Evolutionary conservation across 1,284 basidiomycete genomes (phyloP).

Genomic region (Microbotryum silenes-acaulis): DNA sequence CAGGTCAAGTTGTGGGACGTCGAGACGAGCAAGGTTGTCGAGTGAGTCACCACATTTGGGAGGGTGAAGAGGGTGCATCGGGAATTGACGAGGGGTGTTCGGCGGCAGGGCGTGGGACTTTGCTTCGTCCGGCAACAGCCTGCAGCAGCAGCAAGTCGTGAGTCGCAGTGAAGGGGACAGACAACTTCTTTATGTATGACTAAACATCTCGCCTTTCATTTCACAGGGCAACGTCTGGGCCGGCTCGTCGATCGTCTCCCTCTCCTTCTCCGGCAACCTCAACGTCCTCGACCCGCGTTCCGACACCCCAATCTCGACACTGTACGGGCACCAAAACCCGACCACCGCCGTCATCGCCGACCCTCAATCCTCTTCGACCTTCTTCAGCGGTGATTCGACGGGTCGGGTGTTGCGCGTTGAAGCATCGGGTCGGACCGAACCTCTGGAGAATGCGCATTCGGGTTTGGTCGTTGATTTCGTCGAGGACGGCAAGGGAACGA

Average conservation of each 20-base stretch:
- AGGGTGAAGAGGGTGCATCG: constrained; percentile 49
- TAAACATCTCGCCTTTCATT: neutral
- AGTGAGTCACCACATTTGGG: constrained; percentile 35
- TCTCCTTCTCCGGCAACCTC: constrained; percentile 75
- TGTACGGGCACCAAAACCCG: constrained; percentile 58
- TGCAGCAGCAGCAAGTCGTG: constrained; percentile 22
- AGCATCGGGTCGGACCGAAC: constrained; percentile 27
- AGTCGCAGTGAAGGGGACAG: neutral
- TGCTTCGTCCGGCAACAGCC: constrained; percentile 10
- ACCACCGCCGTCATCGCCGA: constrained; percentile 52
- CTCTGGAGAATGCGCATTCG: constrained; percentile 60
- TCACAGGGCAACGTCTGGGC: constrained; percentile 69
- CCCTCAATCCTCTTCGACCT: constrained; percentile 45
- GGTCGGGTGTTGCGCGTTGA: constrained; percentile 60
- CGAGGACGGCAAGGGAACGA: constrained; percentile 46
- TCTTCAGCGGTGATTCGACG: constrained; percentile 74
- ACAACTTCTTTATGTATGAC: too few relatives aligned
- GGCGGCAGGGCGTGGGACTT: constrained; percentile 18
- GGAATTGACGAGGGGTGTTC: neutral
- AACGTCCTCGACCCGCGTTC: constrained; percentile 73
- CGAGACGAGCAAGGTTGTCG: constrained; percentile 57
- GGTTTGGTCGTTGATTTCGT: constrained; percentile 61
- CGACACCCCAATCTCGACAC: constrained; percentile 53
- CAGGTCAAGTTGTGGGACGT: constrained; percentile 86
- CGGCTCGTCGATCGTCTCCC: constrained; percentile 62